A percentile compares a stretch with the other conserved stretches of the same genome.
Evolutionary conservation across 345 rosid genomes (phyloP).

Genomic region (Populus euphratica): DNA sequence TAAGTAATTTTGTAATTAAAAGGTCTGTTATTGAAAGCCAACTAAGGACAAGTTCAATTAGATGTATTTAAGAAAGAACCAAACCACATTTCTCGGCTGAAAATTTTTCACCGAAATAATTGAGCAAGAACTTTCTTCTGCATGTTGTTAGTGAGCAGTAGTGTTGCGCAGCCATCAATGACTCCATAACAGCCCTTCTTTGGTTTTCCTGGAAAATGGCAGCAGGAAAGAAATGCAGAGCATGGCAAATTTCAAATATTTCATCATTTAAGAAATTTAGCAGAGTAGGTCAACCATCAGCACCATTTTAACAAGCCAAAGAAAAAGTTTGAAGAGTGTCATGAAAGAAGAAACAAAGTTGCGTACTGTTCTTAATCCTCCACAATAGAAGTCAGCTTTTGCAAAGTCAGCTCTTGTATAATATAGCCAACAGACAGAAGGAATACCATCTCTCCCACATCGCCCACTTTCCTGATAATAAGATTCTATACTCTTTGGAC

Average conservation of each 20-base stretch:
- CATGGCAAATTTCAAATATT: not conserved
- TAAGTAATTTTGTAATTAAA: not conserved
- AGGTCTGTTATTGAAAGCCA: not conserved
- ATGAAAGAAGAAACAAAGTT: slow-evolving; percentile 2
- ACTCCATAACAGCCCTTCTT: slow-evolving; percentile 36
- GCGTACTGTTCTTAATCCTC: slow-evolving; percentile 36
- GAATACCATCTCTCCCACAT: slow-evolving; percentile 51
- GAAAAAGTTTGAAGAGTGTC: not conserved
- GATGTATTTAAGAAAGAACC: slow-evolving; percentile 3
- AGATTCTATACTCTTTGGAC: slow-evolving; percentile 45
- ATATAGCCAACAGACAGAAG: slow-evolving; percentile 51
- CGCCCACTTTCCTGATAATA: slow-evolving; percentile 56
- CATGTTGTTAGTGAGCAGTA: slow-evolving; percentile 39
- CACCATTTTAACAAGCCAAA: slow-evolving; percentile 1
- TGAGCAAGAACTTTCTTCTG: slow-evolving; percentile 49
- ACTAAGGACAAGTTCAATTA: not conserved
- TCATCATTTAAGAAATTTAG: slow-evolving; percentile 1
- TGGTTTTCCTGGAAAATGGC: slow-evolving; percentile 34
- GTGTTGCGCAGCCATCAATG: slow-evolving; percentile 38
- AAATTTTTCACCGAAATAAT: slow-evolving; percentile 39
- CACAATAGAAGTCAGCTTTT: slow-evolving; percentile 44
- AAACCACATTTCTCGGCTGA: slow-evolving; percentile 41
- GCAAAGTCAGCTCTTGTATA: slow-evolving; percentile 41
- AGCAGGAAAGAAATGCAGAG: slow-evolving; percentile 10
- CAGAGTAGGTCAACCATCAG: not conserved